Conservation (phyloP, 2,329 filamentous ascomycete genomes). For the Orbilia blumenaviensis region DNA sequence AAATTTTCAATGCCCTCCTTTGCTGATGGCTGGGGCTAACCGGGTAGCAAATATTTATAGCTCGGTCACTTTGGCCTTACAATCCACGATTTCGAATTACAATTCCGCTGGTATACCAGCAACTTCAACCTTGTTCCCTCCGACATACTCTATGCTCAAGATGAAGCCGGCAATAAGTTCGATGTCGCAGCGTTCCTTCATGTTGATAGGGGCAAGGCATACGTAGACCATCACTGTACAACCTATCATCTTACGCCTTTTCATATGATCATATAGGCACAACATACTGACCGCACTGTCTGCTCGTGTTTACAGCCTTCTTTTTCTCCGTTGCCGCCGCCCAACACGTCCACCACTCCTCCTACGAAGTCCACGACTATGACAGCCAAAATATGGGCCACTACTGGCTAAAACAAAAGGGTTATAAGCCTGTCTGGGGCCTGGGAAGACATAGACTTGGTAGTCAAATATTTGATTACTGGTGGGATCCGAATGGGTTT, state of each 20-base stretch:
- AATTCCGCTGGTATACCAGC: constrained; percentile 58
- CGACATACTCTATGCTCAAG: constrained; percentile 59
- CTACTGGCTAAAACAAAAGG: constrained; percentile 72
- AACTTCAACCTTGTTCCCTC: constrained; percentile 59
- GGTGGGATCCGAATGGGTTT: constrained; percentile 71
- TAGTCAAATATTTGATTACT: constrained; percentile 77
- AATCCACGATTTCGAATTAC: constrained; percentile 56
- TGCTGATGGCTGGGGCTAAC: too few relatives aligned
- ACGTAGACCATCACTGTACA: constrained; percentile 66
- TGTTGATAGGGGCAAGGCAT: constrained; percentile 65
- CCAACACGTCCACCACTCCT: constrained; percentile 72
- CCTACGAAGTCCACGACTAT: constrained; percentile 76
- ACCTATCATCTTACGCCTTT: too few relatives aligned
- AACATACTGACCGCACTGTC: too few relatives aligned
- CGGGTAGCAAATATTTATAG: constrained; percentile 43
- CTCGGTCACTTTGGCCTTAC: constrained; percentile 59
- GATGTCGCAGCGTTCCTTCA: constrained; percentile 67
- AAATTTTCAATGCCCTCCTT: neutral
- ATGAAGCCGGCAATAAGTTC: constrained; percentile 48
- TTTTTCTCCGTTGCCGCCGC: constrained; percentile 57
- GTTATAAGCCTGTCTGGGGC: constrained; percentile 74
- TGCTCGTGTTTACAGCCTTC: constrained; percentile 8
- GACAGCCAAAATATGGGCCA: constrained; percentile 76
- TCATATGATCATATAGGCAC: too few relatives aligned
- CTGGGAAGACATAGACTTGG: constrained; percentile 76